These are phyloP conservation scores for Bombardia bombarda DNA, from an alignment of 495 filamentous ascomycete genomes.

Conservation along the genomic window DNA sequence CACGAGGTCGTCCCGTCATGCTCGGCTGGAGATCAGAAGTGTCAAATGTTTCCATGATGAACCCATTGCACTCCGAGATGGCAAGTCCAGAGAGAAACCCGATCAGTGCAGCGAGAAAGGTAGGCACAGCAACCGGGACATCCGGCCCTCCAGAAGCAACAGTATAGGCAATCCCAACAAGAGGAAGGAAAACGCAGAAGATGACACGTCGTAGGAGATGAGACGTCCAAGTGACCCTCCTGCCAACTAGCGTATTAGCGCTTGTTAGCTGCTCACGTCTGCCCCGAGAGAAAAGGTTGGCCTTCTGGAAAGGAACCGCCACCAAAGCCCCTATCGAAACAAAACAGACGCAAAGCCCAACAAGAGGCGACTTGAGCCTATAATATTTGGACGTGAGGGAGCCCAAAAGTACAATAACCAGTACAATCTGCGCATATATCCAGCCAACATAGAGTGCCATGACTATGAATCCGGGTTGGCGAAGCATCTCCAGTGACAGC, in stretches of 20 bases:
- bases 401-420: slow-evolving; percentile 63
- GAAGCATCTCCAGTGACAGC: slow-evolving; percentile 57
- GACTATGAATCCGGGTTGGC: slow-evolving; percentile 62
- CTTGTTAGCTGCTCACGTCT: slow-evolving; percentile 52
- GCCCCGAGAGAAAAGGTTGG: slow-evolving; percentile 54
- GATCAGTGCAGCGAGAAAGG: slow-evolving; percentile 57
- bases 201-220: slow-evolving; percentile 60
- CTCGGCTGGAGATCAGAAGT: slow-evolving; percentile 59
- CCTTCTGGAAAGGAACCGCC: slow-evolving; percentile 64
- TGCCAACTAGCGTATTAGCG: slow-evolving; percentile 45
- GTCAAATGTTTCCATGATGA: slow-evolving; percentile 77
- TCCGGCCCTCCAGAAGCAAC: slow-evolving; percentile 51
- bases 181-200: slow-evolving; percentile 56
- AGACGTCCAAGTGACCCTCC: slow-evolving; percentile 53
- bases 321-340: slow-evolving; percentile 58
- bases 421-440: slow-evolving; percentile 65
- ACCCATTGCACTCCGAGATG: slow-evolving; percentile 65
- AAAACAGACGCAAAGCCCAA: slow-evolving; percentile 54
- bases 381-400: slow-evolving; percentile 59
- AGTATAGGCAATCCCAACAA: slow-evolving; percentile 57
- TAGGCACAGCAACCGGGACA: slow-evolving; percentile 51
- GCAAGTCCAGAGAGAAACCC: slow-evolving; percentile 63
- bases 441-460: slow-evolving; percentile 65
- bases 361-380: slow-evolving; percentile 48
- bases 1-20: slow-evolving; percentile 49